Conservation (phyloP, 2,329 filamentous ascomycete species). For the Neonectria coccinea region DNA sequence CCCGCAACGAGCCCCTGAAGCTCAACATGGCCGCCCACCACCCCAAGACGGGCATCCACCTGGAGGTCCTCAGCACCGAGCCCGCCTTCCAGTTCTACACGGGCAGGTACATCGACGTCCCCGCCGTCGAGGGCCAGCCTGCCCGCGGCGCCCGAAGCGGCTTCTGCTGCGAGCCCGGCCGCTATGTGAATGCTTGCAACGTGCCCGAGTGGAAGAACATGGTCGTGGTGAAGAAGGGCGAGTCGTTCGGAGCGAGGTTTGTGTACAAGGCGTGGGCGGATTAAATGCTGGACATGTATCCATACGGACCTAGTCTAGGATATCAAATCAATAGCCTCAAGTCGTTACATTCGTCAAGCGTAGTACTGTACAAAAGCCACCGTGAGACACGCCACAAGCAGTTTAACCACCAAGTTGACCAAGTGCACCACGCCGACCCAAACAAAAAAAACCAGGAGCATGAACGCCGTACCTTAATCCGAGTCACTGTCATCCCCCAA, state of each 20-base stretch:
- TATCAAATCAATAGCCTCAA: conserved; percentile 5
- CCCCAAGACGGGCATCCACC: conserved; percentile 78
- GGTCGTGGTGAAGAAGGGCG: conserved; percentile 85
- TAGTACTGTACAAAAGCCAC: conserved; percentile 11
- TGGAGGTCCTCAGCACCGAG: conserved; percentile 91
- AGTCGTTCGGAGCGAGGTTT: conserved; percentile 83
- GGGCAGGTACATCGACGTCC: conserved; percentile 84
- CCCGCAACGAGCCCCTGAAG: conserved; percentile 70
- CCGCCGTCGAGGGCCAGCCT: conserved; percentile 70
- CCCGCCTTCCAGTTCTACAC: conserved; percentile 98
- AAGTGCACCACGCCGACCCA: conserved; percentile 11
- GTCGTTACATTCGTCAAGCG: conserved; percentile 8
- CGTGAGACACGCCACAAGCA: neutral
- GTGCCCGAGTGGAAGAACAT: conserved; percentile 82
- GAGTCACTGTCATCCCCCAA: conserved; percentile 77
- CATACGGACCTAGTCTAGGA: neutral
- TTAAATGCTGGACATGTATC: conserved; percentile 47
- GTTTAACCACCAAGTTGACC: neutral
- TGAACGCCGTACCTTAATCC: conserved; percentile 54
- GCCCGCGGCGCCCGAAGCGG: conserved; percentile 77
- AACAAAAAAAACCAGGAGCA: conserved; percentile 12
- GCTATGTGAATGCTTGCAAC: conserved; percentile 91
- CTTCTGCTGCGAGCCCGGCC: conserved; percentile 92
- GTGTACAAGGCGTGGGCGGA: conserved; percentile 89
- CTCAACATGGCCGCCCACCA: conserved; percentile 80